Evolutionary conservation across 2,329 filamentous ascomycete genomes (phyloP), one percentile per base, ranked within the genome.

Genomic region (Exophiala oligosperma): DNA sequence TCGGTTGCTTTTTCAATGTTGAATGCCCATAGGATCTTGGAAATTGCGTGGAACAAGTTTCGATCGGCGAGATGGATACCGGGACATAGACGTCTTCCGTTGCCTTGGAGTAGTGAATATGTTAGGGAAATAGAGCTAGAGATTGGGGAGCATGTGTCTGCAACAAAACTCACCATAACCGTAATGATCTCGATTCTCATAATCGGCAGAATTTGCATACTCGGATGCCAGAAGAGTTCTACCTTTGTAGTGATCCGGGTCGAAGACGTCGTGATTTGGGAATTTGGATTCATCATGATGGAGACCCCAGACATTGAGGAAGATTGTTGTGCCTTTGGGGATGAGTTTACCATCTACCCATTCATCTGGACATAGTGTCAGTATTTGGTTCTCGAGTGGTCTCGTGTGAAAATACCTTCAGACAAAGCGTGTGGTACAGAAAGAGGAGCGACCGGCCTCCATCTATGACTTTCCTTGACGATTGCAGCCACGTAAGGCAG

Each of bases 21-120:
- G 47, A 70, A 71, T 2, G 66, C 81, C 83, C 83, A 86, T 0
- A 86, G 66, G 0, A 81, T 69, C 1, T 77, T 75, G 0, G 79
- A 73, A 14, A 81, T 75, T 37, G 74, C 77, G 2, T 80, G 68
- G 11, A 74, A 72, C 0, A 84, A 72, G 0, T 76, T 81, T 0
- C 80, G 76, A 40, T 80, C 76, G 0, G 79, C 80, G 0, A 84
- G 73, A 52, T 84, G 80, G 62, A 53, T 53, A 0, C 79, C 78
- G 1, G 73, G 72, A 57, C 79, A 81, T 28, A 76, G 71, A 7
- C 79, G 71, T 4, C 79, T 71, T 1, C 79, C 79, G 1, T 72
- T 73, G 0, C 78, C 78, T 60, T 35, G 32, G 32, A 9, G 7
- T 6, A 23, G 40, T 43, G 6, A 12, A 14, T 40, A 4, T 40